A percentile compares a stretch with the other conserved stretches of the same genome.
Evolutionary conservation across 1,284 basidiomycete genomes (phyloP).

Genomic region (Ceratobasidium papillatum): DNA sequence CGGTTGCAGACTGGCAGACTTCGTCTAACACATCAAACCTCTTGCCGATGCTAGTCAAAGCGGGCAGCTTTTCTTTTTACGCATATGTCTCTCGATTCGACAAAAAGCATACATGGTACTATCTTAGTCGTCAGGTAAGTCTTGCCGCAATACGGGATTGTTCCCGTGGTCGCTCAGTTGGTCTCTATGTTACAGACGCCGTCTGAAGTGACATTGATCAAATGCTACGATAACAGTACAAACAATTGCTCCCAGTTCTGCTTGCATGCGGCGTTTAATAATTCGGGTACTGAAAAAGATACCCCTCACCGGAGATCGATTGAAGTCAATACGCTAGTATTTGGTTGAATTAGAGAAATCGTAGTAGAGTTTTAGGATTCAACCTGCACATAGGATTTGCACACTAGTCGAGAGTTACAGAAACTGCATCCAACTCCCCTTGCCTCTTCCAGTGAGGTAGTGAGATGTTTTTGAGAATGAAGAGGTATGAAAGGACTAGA

Average conservation of each 20-base stretch:
- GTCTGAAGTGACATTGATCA: background rate
- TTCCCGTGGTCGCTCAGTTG: background rate
- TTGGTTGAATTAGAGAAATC: too few species aligned
- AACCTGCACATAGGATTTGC: too few species aligned
- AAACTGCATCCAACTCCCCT: too few species aligned
- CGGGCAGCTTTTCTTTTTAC: background rate
- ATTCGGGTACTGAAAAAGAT: background rate
- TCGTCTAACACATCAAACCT: background rate
- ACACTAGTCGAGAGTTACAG: too few species aligned
- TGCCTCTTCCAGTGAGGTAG: too few species aligned
- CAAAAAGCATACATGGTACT: background rate
- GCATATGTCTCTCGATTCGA: background rate
- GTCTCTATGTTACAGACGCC: background rate
- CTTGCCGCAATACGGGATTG: background rate
- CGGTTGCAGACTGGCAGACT: constrained; percentile 58
- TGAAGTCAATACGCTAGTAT: constrained; percentile 4
- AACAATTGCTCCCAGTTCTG: background rate
- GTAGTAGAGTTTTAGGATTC: too few species aligned
- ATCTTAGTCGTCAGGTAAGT: background rate
- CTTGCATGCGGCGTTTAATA: constrained; percentile 1
- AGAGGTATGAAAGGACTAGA: too few species aligned
- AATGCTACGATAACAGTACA: background rate
- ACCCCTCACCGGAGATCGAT: background rate
- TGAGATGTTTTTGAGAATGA: too few species aligned
- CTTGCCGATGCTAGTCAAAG: background rate